A percentile compares a stretch with the other conserved stretches of the same genome.
These are phyloP conservation scores for Kluyveromyces aestuarii DNA, from an alignment of 805 yeast species.

Conservation along the genomic window DNA sequence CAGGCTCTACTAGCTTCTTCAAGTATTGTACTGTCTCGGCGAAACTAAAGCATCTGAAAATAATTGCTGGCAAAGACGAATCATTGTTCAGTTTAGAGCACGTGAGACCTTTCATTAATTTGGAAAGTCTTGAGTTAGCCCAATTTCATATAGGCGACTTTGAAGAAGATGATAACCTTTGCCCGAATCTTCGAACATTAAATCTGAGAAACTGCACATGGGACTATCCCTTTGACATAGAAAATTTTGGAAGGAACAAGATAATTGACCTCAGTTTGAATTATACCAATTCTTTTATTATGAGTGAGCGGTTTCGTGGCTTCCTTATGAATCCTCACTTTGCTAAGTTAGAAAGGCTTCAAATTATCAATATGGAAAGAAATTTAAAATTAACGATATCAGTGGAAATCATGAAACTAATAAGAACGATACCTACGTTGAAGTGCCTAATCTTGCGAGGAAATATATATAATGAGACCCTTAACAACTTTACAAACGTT, in stretches of 20 bases:
- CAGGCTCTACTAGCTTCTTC: conserved; percentile 29
- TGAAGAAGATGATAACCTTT: conserved; percentile 18
- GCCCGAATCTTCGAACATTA: conserved; percentile 21
- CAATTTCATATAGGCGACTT: conserved; percentile 38
- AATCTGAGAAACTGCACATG: conserved; percentile 40
- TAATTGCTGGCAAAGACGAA: conserved; percentile 13
- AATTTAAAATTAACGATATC: conserved; percentile 26
- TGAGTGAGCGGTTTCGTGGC: conserved; percentile 29
- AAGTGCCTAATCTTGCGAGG: conserved; percentile 24
- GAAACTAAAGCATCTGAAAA: conserved; percentile 10
- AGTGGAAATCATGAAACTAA: conserved; percentile 23
- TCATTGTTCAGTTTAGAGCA: conserved; percentile 37
- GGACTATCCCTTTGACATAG: conserved; percentile 46
- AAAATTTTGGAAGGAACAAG: conserved; percentile 19
- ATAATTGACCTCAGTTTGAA: conserved; percentile 18
- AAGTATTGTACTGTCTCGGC: conserved; percentile 22
- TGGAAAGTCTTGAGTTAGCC: conserved; percentile 29
- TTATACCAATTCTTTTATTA: conserved; percentile 27
- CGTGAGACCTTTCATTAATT: conserved; percentile 28
- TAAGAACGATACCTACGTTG: conserved; percentile 26
- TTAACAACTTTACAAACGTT: conserved; percentile 20
- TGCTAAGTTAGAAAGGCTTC: conserved; percentile 17
- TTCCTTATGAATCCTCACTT: conserved; percentile 23
- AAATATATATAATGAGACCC: conserved; percentile 28
- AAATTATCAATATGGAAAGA: conserved; percentile 23